Evolutionary conservation across 108 stramenopile genomes (phyloP), one percentile per base, ranked within the genome.

Genomic region (Aurantiochytrium sp.): DNA sequence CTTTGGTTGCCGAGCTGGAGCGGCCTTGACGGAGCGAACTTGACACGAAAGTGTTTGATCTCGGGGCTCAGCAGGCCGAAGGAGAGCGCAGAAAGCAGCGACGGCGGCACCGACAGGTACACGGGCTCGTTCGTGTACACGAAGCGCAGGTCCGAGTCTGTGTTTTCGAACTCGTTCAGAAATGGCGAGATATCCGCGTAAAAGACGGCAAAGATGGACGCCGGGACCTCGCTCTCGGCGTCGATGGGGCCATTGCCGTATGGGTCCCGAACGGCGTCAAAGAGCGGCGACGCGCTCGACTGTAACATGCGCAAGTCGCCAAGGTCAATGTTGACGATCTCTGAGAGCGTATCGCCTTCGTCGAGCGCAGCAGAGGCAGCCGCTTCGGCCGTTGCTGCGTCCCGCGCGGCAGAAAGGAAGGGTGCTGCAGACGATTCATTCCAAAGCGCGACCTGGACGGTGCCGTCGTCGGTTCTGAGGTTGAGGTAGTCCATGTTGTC

Each of bases 121-220:
- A 81, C 24, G 6, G 73, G 73, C 73, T 48, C 27, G 73, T 81
- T 81, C 1, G 73, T 81, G 45, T 81, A 81, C 21, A 81, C 73
- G 32, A 81, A 81, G n/a, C 45, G 39, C 10, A 48, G 2, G 6
- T 42, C 39, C 45, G 73, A 32, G 27, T 6, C 45, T 65, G 59
- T 65, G 8, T 6, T 19, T 39, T 6, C 21, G 30, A 39, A 37
- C 27, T 81, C 73, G 42, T 48, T 48, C n/a, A 41, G 24, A 24
- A 39, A 81, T 15, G 73, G 73, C 10, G 42, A 48, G 17, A 48
- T 48, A 48, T 81, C 45, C 2, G 24, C 73, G 24, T n/a, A 21
- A 81, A 81, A 81, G 2, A 81, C 73, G 6, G 73, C 73, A 81
- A 81, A 81, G 0, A 81, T n/a, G 17, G 6, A 6, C 50, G 39